phyloP scores from a whole-genome alignment of 2,329 filamentous ascomycete species.

The Capronia coronata region DNA sequence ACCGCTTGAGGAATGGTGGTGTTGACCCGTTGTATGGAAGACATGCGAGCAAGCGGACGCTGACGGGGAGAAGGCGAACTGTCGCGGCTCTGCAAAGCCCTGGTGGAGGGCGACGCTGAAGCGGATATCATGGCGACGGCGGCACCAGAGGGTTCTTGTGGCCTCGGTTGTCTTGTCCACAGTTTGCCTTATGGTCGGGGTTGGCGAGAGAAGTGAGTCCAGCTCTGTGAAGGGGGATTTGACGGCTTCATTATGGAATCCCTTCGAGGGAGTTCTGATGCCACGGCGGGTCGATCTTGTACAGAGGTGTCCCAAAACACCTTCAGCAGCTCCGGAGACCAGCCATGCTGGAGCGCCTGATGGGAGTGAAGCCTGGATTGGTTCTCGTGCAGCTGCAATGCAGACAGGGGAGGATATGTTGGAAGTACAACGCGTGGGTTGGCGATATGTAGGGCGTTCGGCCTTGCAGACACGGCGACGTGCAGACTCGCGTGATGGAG shows the following conservation, averaged over 20 bases:
- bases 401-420: slow-evolving; percentile 1
- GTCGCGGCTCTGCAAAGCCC: slow-evolving; percentile 19
- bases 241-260: slow-evolving; percentile 22
- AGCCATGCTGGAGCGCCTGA: slow-evolving; percentile 19
- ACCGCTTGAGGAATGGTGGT: slow-evolving; percentile 11
- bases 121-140: slow-evolving; percentile 15
- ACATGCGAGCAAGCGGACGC: slow-evolving; percentile 18
- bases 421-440: slow-evolving; percentile 18
- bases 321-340: slow-evolving; percentile 10
- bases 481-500: slow-evolving; percentile 12
- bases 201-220: slow-evolving; percentile 21
- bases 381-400: slow-evolving; percentile 21
- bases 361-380: slow-evolving; percentile 12
- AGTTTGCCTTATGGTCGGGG: slow-evolving; percentile 6
- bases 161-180: not conserved
- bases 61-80: slow-evolving; percentile 18
- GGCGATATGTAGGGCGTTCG: slow-evolving; percentile 7
- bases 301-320: slow-evolving; percentile 1
- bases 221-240: slow-evolving; percentile 23
- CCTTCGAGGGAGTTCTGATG: slow-evolving; percentile 5
- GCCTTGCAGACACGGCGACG: slow-evolving; percentile 15
- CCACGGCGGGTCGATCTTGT: slow-evolving; percentile 1
- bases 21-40: slow-evolving; percentile 24
- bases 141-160: not conserved
- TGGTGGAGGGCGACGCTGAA: slow-evolving; percentile 12